These are phyloP conservation scores for Fabrea salina DNA, from an alignment of 169 alveolate genomes.

Conservation along the genomic window DNA sequence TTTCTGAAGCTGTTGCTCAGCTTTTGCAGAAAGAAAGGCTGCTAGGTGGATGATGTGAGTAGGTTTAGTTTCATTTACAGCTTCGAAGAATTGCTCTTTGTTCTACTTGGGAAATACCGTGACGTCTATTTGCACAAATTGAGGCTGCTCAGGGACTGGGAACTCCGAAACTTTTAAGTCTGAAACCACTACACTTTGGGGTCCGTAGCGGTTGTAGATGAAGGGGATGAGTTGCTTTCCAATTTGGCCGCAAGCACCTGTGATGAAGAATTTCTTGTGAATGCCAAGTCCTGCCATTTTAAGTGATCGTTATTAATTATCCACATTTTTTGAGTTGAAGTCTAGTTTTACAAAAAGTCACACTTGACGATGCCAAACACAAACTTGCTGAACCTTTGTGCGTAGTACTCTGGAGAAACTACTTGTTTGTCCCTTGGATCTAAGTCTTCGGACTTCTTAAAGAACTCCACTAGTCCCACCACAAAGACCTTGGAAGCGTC, in stretches of 20 bases:
- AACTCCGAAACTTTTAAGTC: not conserved
- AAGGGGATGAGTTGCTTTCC: conserved; percentile 9
- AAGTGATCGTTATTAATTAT: too few species aligned
- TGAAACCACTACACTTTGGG: not conserved
- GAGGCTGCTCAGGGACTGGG: not conserved
- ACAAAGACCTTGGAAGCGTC: not conserved
- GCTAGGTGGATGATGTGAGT: conserved; percentile 41
- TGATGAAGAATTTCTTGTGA: conserved; percentile 2
- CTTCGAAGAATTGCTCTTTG: conserved; percentile 9
- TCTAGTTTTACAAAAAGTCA: not conserved
- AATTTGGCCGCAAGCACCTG: conserved; percentile 34
- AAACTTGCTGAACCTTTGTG: not conserved
- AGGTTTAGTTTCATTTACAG: conserved; percentile 23
- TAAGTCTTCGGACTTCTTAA: too few species aligned
- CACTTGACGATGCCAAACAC: not conserved
- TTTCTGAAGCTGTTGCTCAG: conserved; percentile 37
- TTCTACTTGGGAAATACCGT: not conserved
- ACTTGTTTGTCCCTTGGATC: too few species aligned
- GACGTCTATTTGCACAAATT: conserved; percentile 16
- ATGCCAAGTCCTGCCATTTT: too few species aligned
- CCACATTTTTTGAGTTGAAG: too few species aligned
- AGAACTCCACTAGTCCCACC: not conserved
- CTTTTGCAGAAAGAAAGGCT: conserved; percentile 47
- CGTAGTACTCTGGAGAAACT: not conserved
- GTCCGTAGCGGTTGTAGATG: not conserved